Evolutionary conservation across 192 early-diverging fungal species (phyloP), one percentile per base, ranked within the genome.

Genomic region (Paraglomus brasilianum): DNA sequence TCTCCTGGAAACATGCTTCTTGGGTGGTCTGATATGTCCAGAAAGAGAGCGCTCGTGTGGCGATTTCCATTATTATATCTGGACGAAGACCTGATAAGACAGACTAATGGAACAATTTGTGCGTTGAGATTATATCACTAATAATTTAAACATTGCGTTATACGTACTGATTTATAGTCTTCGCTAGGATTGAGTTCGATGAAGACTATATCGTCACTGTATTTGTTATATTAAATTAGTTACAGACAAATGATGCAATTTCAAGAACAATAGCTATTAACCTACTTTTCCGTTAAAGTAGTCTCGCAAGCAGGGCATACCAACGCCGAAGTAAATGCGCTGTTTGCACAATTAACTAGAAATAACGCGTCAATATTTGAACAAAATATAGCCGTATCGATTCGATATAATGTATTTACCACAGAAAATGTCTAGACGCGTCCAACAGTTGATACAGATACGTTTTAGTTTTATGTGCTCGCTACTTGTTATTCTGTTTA

Each of bases 41-140:
- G 52, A 91, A 91, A 0, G 84, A 81, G 15, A 89, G 72, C 1
- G 81, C 85, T 4, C 85, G 82, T 30, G 79, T 80, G 51, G 85
- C 87, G 10, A 89, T 89, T 58, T 89, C 89, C 76, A 85, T 72
- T 8, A 91, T 78, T 17, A 80, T 66, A 39, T 81, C 75, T 1
- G 89, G 89, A 11, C 77, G 72, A n/a, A 91, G 71, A 15, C 87
- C 89, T 19, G 88, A 86, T 42, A 91, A 80, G 22, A 88, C 81
- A 8, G 82, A 80, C 84, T 84, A 67, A 4, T 8, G 13, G 60
- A 56, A 51, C 17, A 51, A 74, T 43, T n/a, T n/a, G n/a, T n/a
- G n/a, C 14, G 14, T 21, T 56, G 40, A 38, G 41, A 11, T 36
- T 10, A 10, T 10, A 24, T 1, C 30, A 57, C 5, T 44, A 59